Conservation (phyloP, 768 basidiomycete species). For the Lentinus tigrinus region DNA sequence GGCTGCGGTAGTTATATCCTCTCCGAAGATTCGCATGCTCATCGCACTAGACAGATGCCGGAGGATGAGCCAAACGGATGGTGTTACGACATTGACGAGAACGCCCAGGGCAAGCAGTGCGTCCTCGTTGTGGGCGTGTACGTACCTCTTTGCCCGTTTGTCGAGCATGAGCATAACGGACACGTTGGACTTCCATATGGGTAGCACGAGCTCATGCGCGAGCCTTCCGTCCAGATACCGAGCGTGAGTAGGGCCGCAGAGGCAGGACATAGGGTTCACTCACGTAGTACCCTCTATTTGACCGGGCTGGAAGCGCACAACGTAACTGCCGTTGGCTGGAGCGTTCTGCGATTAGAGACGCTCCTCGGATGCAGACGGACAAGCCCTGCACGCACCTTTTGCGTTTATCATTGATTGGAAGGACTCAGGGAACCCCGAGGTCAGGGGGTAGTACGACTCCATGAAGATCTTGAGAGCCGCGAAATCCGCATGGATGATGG, state of each 20-base stretch:
- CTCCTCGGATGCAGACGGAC: background rate
- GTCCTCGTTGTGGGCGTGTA: background rate
- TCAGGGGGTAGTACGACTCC: constrained; percentile 77
- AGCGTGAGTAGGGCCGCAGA: background rate
- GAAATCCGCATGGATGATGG: constrained; percentile 60
- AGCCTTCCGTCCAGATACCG: constrained; percentile 41
- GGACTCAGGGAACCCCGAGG: constrained; percentile 56
- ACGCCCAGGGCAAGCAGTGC: background rate
- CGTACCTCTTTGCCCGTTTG: constrained; percentile 88
- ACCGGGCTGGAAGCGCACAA: constrained; percentile 66
- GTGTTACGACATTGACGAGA: background rate
- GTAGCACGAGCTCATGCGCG: constrained; percentile 81
- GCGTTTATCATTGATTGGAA: constrained; percentile 55
- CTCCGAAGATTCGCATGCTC: constrained; percentile 80
- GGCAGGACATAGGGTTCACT: constrained; percentile 27
- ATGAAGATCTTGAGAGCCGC: constrained; percentile 64
- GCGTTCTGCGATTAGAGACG: background rate
- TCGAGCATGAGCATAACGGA: constrained; percentile 92
- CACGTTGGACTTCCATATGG: constrained; percentile 91
- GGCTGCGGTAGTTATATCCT: constrained; percentile 64
- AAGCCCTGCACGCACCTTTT: constrained; percentile 43
- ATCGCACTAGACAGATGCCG: constrained; percentile 57
- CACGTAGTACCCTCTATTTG: constrained; percentile 49
- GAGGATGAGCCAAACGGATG: background rate
- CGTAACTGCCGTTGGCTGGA: constrained; percentile 66